phyloP scores from a whole-genome alignment of 345 rosid species.

The Leavenworthia alabamica region DNA sequence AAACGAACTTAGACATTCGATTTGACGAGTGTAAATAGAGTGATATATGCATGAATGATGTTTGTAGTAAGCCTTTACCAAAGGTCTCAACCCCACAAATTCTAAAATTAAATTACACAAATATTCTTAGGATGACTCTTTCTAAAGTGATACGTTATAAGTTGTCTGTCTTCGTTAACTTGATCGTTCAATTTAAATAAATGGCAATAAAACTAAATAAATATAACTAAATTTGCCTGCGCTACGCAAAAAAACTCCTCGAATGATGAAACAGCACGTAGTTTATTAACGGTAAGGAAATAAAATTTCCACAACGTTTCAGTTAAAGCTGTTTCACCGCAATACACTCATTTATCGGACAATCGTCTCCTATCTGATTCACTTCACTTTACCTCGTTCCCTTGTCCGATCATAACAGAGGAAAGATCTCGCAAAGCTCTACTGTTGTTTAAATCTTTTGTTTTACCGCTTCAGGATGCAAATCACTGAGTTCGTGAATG shows the following conservation, averaged over 20 bases:
- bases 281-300: not conserved
- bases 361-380: no score
- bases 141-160: not conserved
- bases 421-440: not conserved
- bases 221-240: no score
- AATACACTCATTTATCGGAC: no score
- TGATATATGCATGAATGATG: no score
- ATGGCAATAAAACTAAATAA: no score
- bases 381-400: not conserved
- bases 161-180: not conserved
- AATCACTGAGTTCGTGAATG: slow-evolving; percentile 28
- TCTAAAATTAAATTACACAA: not conserved
- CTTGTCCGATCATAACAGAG: not conserved
- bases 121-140: no score
- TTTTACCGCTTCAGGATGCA: slow-evolving; percentile 36
- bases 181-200: not conserved
- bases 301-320: not conserved
- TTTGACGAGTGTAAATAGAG: slow-evolving; percentile 22
- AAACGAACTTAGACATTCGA: not conserved
- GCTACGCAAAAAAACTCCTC: no score
- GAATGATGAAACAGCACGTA: not conserved
- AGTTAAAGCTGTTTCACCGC: not conserved
- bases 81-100: slow-evolving; percentile 5
- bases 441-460: slow-evolving; percentile 1
- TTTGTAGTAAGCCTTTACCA: slow-evolving; percentile 11